These are phyloP conservation scores for Pyricularia sp. DNA, from an alignment of 2,329 filamentous ascomycete genomes.

Conservation along the genomic window DNA sequence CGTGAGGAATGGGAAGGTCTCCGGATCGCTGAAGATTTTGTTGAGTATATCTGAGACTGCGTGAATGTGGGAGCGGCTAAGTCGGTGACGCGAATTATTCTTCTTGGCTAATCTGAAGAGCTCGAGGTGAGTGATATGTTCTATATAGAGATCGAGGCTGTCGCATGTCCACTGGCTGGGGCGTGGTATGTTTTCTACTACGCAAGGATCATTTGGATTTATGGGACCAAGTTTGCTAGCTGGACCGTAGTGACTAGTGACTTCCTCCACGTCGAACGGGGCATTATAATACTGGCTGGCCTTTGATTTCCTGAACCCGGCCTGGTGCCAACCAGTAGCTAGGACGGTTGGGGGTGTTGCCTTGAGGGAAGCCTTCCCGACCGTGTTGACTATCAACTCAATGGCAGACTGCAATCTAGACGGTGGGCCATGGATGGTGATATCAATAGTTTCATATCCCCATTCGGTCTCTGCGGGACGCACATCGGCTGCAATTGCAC, in stretches of 20 bases:
- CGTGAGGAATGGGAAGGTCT: conserved; percentile 21
- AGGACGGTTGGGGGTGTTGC: neutral
- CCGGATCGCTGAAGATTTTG: conserved; percentile 23
- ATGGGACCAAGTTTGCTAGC: neutral
- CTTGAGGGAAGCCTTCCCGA: neutral
- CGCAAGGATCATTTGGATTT: neutral
- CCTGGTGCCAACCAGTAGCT: neutral
- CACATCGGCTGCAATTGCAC: neutral
- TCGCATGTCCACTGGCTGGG: neutral
- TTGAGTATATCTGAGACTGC: conserved; percentile 22
- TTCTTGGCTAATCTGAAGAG: neutral
- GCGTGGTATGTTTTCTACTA: neutral
- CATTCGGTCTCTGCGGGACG: neutral
- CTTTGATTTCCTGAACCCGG: neutral
- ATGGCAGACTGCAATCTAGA: neutral
- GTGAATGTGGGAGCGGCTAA: conserved; percentile 5
- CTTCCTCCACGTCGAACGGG: neutral
- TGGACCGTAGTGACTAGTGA: conserved; percentile 2
- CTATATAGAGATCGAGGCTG: neutral
- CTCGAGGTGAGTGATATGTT: neutral
- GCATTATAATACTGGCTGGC: neutral
- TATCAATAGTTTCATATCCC: conserved; percentile 12
- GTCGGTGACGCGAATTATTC: neutral
- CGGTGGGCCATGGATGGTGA: conserved; percentile 8
- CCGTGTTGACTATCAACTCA: neutral